Evolutionary conservation across 371 early-diverging fungal species (phyloP), one percentile per base, ranked within the genome.

Genomic region (Syncephalastrum contaminatum): DNA sequence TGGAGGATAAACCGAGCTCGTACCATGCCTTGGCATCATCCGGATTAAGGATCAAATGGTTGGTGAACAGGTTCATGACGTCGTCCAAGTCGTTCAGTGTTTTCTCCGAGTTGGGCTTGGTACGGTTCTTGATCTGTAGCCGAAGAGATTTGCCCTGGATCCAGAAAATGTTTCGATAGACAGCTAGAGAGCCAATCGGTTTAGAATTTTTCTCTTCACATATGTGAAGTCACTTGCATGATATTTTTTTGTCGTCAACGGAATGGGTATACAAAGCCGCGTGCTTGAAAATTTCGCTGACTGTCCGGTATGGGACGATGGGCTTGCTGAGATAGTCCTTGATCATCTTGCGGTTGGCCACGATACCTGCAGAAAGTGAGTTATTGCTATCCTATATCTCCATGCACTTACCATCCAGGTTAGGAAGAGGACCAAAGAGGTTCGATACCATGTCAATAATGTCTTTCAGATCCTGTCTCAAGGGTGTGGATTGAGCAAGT

Each of bases 121-220:
- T 57, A 54, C 84, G 72, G 45, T 82, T 83, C 59, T 79, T 84
- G 43, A 77, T 71, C 48, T 84, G 83, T 1, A 83, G 45, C 7
- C 81, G 70, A 14, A 78, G 59, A 13, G 85, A 77, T 48, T 83
- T 85, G 18, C 89, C 90, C 51, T 80, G 74, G 20, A 88, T 75
- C 59, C 72, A 82, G 54, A 83, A 87, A 4, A 90, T 73, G 19
- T 72, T 63, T 39, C 53, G 68, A 36, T 67, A 72, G 7, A 78
- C 73, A 39, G 62, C 79, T 77, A 59, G 18, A 7, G 1, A 7
- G 43, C 4, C 10, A 10, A 2, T 30, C 10, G 10, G 10, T 6
- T 30, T 30, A 30, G 36, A 30, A 6, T 30, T 12, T 5, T 30
- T 30, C 36, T 12, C 10, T 30, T 12, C 36, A 30, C 12, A 30